Conservation (phyloP, 164 flowering plant genomes). For the Piper betle region DNA sequence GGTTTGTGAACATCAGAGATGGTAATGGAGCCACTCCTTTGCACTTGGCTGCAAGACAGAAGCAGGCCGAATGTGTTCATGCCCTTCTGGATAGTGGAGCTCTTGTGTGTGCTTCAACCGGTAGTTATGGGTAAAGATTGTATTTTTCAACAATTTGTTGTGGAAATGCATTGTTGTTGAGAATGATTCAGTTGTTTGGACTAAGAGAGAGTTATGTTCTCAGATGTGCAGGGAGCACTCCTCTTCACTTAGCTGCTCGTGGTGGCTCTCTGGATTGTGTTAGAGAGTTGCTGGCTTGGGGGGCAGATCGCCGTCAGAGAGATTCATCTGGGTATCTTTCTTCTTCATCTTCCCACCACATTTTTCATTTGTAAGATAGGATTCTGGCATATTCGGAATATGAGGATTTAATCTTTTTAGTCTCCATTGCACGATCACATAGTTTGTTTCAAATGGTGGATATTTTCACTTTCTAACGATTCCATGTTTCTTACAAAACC, state of each 20-base stretch:
- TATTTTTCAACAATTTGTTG: not conserved
- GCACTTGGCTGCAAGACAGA: too few relatives aligned
- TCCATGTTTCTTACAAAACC: too few relatives aligned
- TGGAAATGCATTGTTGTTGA: not conserved
- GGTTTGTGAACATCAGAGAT: constrained; percentile 93
- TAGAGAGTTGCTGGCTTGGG: constrained; percentile 87
- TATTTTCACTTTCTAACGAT: too few relatives aligned
- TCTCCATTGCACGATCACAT: too few relatives aligned
- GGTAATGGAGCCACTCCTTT: too few relatives aligned
- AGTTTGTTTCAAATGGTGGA: too few relatives aligned
- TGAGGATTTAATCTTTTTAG: too few relatives aligned
- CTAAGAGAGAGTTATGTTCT: constrained; percentile 7
- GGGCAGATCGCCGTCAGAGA: constrained; percentile 86
- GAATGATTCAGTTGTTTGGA: not conserved
- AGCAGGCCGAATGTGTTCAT: too few relatives aligned
- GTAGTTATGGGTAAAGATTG: constrained; percentile 59
- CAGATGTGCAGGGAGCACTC: constrained; percentile 83
- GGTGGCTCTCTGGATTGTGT: constrained; percentile 93
- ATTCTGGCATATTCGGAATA: not conserved
- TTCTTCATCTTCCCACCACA: not conserved
- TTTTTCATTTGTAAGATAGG: not conserved
- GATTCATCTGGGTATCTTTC: constrained; percentile 69
- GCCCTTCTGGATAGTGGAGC: constrained; percentile 31
- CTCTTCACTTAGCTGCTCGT: constrained; percentile 97
- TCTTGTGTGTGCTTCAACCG: constrained; percentile 82